Conservation (phyloP, 495 filamentous ascomycete species). For the Echria macrotheca region DNA sequence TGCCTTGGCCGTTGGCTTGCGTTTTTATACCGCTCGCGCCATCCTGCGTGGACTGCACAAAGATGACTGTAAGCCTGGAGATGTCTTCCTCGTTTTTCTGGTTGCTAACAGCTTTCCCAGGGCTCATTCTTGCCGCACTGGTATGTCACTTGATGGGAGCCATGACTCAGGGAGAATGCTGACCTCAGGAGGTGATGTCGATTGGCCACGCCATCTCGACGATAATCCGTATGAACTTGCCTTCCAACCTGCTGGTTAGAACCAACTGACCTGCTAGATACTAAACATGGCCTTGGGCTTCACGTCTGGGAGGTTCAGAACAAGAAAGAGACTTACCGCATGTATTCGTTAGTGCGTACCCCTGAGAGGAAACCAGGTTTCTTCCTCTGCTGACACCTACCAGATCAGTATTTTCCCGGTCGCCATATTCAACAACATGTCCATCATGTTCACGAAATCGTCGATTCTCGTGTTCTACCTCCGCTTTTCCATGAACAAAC, state of each 20-base stretch:
- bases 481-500: slow-evolving; percentile 17
- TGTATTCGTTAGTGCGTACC: too few relatives aligned
- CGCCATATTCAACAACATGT: slow-evolving; percentile 10
- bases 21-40: slow-evolving; percentile 20
- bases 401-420: too few relatives aligned
- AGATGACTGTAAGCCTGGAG: slow-evolving; percentile 20
- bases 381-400: too few relatives aligned
- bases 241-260: not conserved
- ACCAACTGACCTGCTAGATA: slow-evolving; percentile 1
- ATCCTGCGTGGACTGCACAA: slow-evolving; percentile 15
- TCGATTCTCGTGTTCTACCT: slow-evolving; percentile 22
- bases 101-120: not conserved
- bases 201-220: slow-evolving; percentile 7
- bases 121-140: slow-evolving; percentile 12
- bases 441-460: slow-evolving; percentile 19
- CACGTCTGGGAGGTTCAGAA: too few relatives aligned
- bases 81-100: not conserved
- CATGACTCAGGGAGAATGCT: too few relatives aligned
- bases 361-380: too few relatives aligned
- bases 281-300: slow-evolving; percentile 11
- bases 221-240: slow-evolving; percentile 5
- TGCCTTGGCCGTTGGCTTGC: slow-evolving; percentile 15
- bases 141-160: too few relatives aligned
- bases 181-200: too few relatives aligned
- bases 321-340: too few relatives aligned